These are phyloP conservation scores for Alternaria conjuncta DNA, from an alignment of 2,329 filamentous ascomycete species.

Conservation along the genomic window DNA sequence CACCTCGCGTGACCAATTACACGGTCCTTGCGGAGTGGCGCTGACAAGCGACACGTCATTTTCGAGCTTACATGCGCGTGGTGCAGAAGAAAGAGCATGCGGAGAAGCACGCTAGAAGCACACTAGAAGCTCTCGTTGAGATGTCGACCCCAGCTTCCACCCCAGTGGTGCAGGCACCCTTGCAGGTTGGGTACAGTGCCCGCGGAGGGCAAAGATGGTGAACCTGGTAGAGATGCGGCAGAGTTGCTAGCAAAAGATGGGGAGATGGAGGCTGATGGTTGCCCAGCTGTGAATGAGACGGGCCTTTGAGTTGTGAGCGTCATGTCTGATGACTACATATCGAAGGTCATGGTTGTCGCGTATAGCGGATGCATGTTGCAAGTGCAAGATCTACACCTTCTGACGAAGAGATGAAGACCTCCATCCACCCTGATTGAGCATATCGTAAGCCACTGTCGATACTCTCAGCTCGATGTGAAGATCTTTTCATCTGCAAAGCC, in stretches of 20 bases:
- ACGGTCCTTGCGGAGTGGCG: not conserved
- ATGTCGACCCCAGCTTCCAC: slow-evolving; percentile 1
- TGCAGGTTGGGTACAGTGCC: not conserved
- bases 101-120: slow-evolving; percentile 31
- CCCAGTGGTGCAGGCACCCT: slow-evolving; percentile 3
- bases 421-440: not conserved
- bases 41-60: slow-evolving; percentile 3
- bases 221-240: not conserved
- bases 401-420: not conserved
- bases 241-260: not conserved
- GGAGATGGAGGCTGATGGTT: not conserved
- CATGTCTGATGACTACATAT: not conserved
- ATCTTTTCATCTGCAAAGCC: not conserved
- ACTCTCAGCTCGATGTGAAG: not conserved
- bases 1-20: slow-evolving; percentile 2
- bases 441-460: not conserved
- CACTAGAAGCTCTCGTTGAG: slow-evolving; percentile 29
- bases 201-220: not conserved
- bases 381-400: not conserved
- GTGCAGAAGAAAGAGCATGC: slow-evolving; percentile 9
- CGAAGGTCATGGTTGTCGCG: not conserved
- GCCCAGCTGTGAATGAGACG: not conserved
- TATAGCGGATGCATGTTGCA: not conserved
- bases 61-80: not conserved
- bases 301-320: not conserved